Evolutionary conservation across 2,329 filamentous ascomycete species (phyloP), one percentile per base, ranked within the genome.

Genomic region (Talaromyces albobiverticillius): DNA sequence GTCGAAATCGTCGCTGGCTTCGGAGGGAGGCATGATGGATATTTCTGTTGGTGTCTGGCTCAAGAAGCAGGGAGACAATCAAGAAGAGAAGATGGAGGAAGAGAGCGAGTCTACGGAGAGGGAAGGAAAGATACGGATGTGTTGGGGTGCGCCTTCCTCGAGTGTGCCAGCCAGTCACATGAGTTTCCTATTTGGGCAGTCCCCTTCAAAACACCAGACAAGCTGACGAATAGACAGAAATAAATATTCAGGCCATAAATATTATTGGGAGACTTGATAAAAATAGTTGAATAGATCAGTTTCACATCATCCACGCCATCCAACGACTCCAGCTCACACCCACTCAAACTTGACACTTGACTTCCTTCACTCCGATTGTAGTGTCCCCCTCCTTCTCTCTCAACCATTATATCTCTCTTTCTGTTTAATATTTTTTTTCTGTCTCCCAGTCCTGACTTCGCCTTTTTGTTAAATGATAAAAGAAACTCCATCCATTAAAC

Each of bases 1-100:
- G 38, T 75, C 67, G 32, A 76, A 76, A 26, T 81, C 80, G 54
- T 82, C 80, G 55, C 76, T 78, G 40, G 74, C 69, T 7, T 79
- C 75, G 25, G 81, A 83, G 40, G 70, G 77, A 57, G 82, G 71
- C 79, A 82, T 82, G 34, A 43, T 47, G 53, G 31, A 18, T 23
- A 14, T n/a, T 42, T 26, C 16, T 2, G 13, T 34, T 20, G n/a
- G n/a, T n/a, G n/a, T n/a, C n/a, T n/a, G n/a, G n/a, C n/a, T n/a
- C n/a, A n/a, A n/a, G n/a, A n/a, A n/a, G n/a, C n/a, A n/a, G n/a
- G n/a, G n/a, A n/a, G n/a, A n/a, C n/a, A n/a, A n/a, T n/a, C n/a
- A n/a, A 48, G 32, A 48, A 3, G 26, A 16, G n/a, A 16, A 25
- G 32, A 34, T 41, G 34, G 13, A 20, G 32, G 22, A 38, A 32